Evolutionary conservation across 495 filamentous ascomycete species (phyloP).

Genomic region (Pseudomonodictys pantanalensis): DNA sequence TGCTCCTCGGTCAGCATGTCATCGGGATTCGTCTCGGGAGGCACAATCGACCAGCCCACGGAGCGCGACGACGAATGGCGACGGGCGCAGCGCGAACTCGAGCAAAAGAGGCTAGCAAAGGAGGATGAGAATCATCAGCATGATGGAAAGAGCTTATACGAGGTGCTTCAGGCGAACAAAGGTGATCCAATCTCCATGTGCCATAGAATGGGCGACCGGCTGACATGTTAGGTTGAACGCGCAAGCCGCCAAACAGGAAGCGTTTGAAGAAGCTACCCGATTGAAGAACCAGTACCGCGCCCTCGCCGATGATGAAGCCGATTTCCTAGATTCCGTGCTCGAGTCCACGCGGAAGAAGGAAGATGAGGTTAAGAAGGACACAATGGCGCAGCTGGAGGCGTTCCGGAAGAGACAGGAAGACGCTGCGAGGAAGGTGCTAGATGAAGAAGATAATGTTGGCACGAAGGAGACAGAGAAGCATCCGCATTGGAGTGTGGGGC

Average conservation of each 20-base stretch:
- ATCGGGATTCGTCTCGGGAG: slow-evolving; percentile 79
- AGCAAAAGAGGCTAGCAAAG: slow-evolving; percentile 61
- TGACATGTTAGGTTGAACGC: slow-evolving; percentile 53
- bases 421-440: slow-evolving; percentile 54
- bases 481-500: slow-evolving; percentile 54
- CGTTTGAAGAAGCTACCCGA: slow-evolving; percentile 78
- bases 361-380: slow-evolving; percentile 68
- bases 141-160: slow-evolving; percentile 73
- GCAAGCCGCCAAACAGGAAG: slow-evolving; percentile 88
- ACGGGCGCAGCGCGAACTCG: slow-evolving; percentile 71
- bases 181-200: slow-evolving; percentile 50
- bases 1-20: slow-evolving; percentile 48
- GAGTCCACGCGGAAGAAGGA: slow-evolving; percentile 70
- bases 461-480: slow-evolving; percentile 37
- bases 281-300: slow-evolving; percentile 92
- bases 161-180: slow-evolving; percentile 91
- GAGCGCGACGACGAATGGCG: slow-evolving; percentile 71
- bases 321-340: slow-evolving; percentile 78
- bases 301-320: slow-evolving; percentile 90
- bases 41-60: slow-evolving; percentile 59
- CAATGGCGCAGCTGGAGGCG: slow-evolving; percentile 63
- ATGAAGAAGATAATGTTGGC: slow-evolving; percentile 36
- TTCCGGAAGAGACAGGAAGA: slow-evolving; percentile 71
- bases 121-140: slow-evolving; percentile 55
- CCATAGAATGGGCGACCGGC: slow-evolving; percentile 16